Percentiles rank a stretch among this genome's conserved stretches.
Conservation (phyloP, 371 early-diverging fungal species). For the Apophysomyces trapeziformis region DNA sequence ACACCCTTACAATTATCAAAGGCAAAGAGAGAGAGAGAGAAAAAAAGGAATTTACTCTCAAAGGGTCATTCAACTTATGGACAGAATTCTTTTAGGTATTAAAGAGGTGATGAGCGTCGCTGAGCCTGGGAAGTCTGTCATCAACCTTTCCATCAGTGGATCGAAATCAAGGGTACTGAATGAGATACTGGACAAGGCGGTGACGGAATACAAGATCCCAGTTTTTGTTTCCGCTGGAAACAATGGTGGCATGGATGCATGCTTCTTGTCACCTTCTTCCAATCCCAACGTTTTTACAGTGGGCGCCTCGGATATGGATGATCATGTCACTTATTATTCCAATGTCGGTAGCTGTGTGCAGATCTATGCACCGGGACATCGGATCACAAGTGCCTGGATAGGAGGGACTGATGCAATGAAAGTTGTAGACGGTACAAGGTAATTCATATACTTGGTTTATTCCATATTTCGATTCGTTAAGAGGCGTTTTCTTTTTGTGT, state of each 20-base stretch:
- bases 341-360: conserved; percentile 60
- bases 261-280: conserved; percentile 69
- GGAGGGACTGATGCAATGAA: conserved; percentile 29
- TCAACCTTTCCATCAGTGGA: conserved; percentile 69
- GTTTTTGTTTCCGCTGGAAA: conserved; percentile 79
- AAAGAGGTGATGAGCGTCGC: conserved; percentile 37
- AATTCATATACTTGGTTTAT: conserved; percentile 3
- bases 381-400: conserved; percentile 55
- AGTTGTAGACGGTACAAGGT: conserved; percentile 68
- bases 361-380: conserved; percentile 56
- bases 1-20: conserved; percentile 65
- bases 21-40: conserved; percentile 35
- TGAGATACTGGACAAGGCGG: conserved; percentile 46
- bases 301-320: conserved; percentile 60
- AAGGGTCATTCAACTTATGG: too few species aligned
- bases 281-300: conserved; percentile 67
- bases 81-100: conserved; percentile 15
- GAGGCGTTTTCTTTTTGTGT: too few species aligned
- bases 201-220: conserved; percentile 43
- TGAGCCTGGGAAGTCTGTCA: conserved; percentile 30
- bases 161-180: conserved; percentile 35
- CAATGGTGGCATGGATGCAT: conserved; percentile 59
- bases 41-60: too few species aligned
- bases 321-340: conserved; percentile 56
- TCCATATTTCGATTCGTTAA: not conserved